phyloP scores from a whole-genome alignment of 306 rosid species.

The Hippophae tibetana region DNA sequence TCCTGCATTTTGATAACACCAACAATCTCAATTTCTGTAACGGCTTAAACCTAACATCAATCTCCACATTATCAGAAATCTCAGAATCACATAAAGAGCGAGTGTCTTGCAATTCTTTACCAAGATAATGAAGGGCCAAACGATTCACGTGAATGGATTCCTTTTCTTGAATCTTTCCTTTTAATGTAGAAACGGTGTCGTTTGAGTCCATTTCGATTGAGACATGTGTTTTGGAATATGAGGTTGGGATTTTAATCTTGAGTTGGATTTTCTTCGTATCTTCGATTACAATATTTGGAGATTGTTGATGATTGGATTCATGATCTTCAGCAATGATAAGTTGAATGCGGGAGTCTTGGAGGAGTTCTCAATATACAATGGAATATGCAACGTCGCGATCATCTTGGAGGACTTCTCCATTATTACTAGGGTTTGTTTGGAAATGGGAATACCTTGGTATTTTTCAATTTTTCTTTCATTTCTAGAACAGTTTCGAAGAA shows the following conservation, averaged over 20 bases:
- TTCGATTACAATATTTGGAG: background rate
- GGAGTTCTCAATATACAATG: conserved; percentile 26
- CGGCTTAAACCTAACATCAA: conserved; percentile 28
- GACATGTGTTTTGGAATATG: conserved; percentile 15
- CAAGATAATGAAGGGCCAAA: conserved; percentile 22
- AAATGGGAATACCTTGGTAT: conserved; percentile 46
- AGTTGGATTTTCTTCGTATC: conserved; percentile 20
- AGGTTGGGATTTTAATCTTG: conserved; percentile 23
- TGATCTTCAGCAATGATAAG: conserved; percentile 24
- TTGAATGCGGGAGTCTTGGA: conserved; percentile 39
- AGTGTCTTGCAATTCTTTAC: conserved; percentile 30
- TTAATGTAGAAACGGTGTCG: conserved; percentile 38
- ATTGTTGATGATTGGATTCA: background rate
- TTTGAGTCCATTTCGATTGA: conserved; percentile 31
- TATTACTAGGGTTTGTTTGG: conserved; percentile 60
- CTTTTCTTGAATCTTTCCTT: conserved; percentile 40
- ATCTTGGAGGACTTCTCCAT: conserved; percentile 52
- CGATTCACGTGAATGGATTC: conserved; percentile 18
- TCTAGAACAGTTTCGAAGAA: conserved; percentile 55
- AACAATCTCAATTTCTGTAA: conserved; percentile 39
- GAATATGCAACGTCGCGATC: conserved; percentile 25
- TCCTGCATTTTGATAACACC: too few relatives aligned
- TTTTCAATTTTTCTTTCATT: conserved; percentile 68
- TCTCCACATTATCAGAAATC: conserved; percentile 23
- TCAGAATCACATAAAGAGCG: conserved; percentile 26